Percentiles rank a stretch among this genome's conserved stretches.
phyloP scores from a whole-genome alignment of 2,329 filamentous ascomycete genomes.

The Pseudogymnoascus sp. region DNA sequence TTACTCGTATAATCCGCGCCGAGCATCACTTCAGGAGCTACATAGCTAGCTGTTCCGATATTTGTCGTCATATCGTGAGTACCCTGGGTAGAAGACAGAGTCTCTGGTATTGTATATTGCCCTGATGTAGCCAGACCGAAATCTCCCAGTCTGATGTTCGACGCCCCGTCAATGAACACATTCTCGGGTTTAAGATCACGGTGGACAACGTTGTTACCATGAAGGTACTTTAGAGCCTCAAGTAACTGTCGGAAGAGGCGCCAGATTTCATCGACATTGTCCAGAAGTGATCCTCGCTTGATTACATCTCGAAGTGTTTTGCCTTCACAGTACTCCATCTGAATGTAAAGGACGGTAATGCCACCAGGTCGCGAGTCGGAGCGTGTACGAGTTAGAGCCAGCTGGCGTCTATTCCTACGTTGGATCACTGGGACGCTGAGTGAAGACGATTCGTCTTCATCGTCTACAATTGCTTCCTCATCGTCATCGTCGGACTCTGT shows the following conservation, averaged over 20 bases:
- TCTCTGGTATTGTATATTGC: constrained; percentile 57
- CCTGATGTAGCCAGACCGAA: constrained; percentile 91
- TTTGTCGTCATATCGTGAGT: constrained; percentile 55
- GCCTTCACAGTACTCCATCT: constrained; percentile 96
- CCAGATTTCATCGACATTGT: constrained; percentile 69
- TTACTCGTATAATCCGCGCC: constrained; percentile 80
- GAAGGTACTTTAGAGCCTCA: constrained; percentile 84
- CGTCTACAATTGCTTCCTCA: constrained; percentile 29
- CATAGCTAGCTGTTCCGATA: constrained; percentile 77
- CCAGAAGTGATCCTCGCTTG: constrained; percentile 61
- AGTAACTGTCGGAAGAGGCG: constrained; percentile 83
- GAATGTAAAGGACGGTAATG: constrained; percentile 4
- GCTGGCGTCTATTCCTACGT: constrained; percentile 17
- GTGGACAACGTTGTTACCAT: constrained; percentile 85
- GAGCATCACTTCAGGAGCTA: constrained; percentile 78
- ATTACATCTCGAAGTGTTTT: constrained; percentile 85
- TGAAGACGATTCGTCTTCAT: constrained; percentile 27
- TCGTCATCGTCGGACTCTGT: constrained; percentile 34
- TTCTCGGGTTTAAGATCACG: constrained; percentile 96
- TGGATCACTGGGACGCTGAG: constrained; percentile 14
- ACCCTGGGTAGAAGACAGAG: constrained; percentile 25
- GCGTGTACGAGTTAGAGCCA: constrained; percentile 22
- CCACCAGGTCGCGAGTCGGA: constrained; percentile 19
- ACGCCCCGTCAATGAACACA: constrained; percentile 80
- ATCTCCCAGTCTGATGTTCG: constrained; percentile 88